Evolutionary conservation across 176 grass and related monocot species (phyloP).

Genomic region (Ananas comosus): DNA sequence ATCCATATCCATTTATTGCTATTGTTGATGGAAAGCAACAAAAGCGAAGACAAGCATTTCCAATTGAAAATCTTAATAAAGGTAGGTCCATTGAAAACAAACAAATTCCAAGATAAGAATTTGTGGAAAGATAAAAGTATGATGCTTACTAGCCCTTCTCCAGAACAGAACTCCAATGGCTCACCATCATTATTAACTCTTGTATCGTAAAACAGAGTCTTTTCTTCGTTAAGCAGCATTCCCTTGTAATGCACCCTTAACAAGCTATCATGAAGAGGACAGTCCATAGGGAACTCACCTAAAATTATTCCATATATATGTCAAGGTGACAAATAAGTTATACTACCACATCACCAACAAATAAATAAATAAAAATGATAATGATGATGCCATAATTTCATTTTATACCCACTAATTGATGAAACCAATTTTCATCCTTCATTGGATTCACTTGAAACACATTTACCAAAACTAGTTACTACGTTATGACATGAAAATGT

Average conservation of each 20-base stretch:
- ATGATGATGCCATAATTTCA: no score
- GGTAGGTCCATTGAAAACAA: background rate
- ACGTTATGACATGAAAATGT: no score
- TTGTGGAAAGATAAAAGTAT: background rate
- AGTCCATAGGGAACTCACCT: conserved; percentile 99
- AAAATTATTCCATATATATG: conserved; percentile 19
- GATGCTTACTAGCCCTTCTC: conserved; percentile 77
- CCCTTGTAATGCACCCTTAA: conserved; percentile 93
- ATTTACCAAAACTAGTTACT: no score
- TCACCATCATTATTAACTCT: conserved; percentile 70
- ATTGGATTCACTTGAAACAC: no score
- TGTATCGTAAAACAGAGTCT: conserved; percentile 93
- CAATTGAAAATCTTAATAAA: background rate
- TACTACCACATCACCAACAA: conserved; percentile 16
- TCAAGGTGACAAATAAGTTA: conserved; percentile 7
- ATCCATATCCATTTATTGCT: background rate
- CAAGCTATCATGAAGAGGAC: conserved; percentile 97
- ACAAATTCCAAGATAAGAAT: background rate
- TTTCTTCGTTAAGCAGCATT: conserved; percentile 78
- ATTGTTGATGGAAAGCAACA: background rate
- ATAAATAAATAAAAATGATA: conserved; percentile 5
- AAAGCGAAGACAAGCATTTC: background rate
- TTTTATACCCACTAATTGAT: no score
- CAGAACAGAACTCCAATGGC: conserved; percentile 93
- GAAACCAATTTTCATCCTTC: no score